A percentile compares a stretch with the other conserved stretches of the same genome.
Evolutionary conservation across 1,284 basidiomycete species (phyloP).

Genomic region (Trichosporon coremiiforme): DNA sequence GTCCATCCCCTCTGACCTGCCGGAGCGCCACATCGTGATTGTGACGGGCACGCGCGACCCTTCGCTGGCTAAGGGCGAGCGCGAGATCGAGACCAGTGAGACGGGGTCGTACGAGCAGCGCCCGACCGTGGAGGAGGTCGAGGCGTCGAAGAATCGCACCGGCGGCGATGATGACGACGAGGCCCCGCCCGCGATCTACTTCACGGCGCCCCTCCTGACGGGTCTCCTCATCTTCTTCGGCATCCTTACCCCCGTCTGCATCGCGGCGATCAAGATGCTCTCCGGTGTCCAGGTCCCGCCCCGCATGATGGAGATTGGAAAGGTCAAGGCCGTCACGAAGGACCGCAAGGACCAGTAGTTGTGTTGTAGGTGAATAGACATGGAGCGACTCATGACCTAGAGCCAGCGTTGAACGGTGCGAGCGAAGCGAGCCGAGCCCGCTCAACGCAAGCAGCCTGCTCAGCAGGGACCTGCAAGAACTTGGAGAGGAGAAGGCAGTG

Average conservation of each 20-base stretch:
- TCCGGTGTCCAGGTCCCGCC: conserved; percentile 70
- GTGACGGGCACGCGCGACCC: conserved; percentile 45
- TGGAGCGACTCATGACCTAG: conserved; percentile 16
- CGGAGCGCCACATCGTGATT: conserved; percentile 39
- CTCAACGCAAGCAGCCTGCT: no score
- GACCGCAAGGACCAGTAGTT: conserved; percentile 76
- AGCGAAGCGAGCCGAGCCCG: background rate
- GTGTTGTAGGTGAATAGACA: conserved; percentile 5
- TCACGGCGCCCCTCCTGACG: conserved; percentile 76
- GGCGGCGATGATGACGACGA: conserved; percentile 55
- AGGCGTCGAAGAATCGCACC: conserved; percentile 38
- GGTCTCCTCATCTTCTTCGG: conserved; percentile 69
- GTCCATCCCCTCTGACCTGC: conserved; percentile 30
- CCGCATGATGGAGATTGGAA: conserved; percentile 54
- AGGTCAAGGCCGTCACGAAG: conserved; percentile 59
- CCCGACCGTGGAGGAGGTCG: conserved; percentile 22
- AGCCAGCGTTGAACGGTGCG: background rate
- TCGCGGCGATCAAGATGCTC: conserved; percentile 69
- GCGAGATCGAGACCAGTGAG: conserved; percentile 20
- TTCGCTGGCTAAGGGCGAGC: conserved; percentile 26
- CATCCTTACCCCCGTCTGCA: conserved; percentile 69
- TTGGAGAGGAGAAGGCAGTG: no score
- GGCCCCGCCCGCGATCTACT: conserved; percentile 52
- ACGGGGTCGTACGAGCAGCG: conserved; percentile 22
- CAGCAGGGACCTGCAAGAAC: background rate